These are phyloP conservation scores for Pyricularia pennisetigena DNA, from an alignment of 2,329 filamentous ascomycete genomes.

Conservation along the genomic window DNA sequence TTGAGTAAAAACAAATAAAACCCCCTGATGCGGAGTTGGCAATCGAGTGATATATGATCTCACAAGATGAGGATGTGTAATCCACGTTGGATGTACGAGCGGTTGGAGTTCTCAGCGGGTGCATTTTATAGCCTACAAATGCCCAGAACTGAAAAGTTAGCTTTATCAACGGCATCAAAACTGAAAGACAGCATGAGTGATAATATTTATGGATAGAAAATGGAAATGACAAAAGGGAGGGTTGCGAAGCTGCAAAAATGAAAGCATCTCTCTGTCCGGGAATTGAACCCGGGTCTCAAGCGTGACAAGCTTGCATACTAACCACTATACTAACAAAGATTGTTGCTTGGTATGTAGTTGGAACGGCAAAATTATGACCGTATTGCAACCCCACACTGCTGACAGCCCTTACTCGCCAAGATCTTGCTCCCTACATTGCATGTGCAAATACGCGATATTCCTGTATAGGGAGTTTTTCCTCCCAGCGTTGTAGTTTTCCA, in stretches of 20 bases:
- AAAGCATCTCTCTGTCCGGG: conserved; percentile 2
- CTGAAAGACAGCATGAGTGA: too few relatives aligned
- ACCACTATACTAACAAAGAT: conserved; percentile 3
- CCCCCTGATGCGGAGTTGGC: too few relatives aligned
- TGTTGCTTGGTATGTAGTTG: not conserved
- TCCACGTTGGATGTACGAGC: too few relatives aligned
- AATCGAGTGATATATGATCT: too few relatives aligned
- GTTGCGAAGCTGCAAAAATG: not conserved
- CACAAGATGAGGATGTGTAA: too few relatives aligned
- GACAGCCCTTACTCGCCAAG: not conserved
- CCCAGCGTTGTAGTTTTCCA: not conserved
- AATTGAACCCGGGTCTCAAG: conserved; percentile 3
- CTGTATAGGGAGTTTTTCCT: not conserved
- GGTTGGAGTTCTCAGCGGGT: too few relatives aligned
- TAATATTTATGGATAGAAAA: too few relatives aligned
- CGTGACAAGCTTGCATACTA: conserved; percentile 3
- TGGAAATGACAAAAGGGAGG: too few relatives aligned
- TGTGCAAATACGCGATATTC: not conserved
- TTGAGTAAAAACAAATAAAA: too few relatives aligned
- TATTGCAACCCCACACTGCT: not conserved
- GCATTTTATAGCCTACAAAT: too few relatives aligned
- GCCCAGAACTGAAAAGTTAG: too few relatives aligned
- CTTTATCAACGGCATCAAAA: too few relatives aligned
- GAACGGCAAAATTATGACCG: not conserved
- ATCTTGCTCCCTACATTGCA: not conserved